Evolutionary conservation across 2,329 filamentous ascomycete genomes (phyloP).

Genomic region (Rutstroemia sydowiana): DNA sequence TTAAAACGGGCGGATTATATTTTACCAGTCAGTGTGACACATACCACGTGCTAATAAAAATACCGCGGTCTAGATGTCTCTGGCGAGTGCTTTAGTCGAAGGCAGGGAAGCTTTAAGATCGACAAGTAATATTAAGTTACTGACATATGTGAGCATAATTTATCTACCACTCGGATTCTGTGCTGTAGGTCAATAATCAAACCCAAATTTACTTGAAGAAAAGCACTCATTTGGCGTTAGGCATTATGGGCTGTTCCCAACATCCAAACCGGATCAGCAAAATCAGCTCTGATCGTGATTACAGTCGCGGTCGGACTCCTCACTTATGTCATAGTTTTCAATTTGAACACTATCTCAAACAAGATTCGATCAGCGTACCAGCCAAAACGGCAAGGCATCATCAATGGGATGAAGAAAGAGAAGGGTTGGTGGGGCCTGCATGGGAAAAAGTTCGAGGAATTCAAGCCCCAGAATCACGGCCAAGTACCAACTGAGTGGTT

Average conservation of each 20-base stretch:
- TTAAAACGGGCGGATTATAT: no score
- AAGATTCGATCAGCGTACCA: background rate
- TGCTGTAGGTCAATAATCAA: constrained; percentile 6
- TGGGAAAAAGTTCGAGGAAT: background rate
- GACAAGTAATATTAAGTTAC: constrained; percentile 31
- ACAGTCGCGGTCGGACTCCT: background rate
- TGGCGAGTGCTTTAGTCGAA: constrained; percentile 24
- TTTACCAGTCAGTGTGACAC: no score
- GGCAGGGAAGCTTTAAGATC: constrained; percentile 26
- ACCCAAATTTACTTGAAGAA: background rate
- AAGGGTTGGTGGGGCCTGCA: background rate
- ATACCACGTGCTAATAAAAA: no score
- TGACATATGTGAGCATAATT: constrained; percentile 35
- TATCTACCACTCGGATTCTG: constrained; percentile 32
- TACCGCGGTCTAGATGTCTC: no score
- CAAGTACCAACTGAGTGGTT: constrained; percentile 8
- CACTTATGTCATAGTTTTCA: constrained; percentile 7
- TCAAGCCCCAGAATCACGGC: background rate
- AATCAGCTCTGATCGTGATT: constrained; percentile 1
- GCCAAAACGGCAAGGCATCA: background rate
- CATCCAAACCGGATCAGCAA: background rate
- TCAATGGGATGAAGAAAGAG: constrained; percentile 7
- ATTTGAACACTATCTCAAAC: constrained; percentile 2
- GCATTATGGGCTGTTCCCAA: background rate
- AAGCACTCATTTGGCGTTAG: no score